Base-by-base conservation (phyloP, 441 rosid species). In the Biscutella laevigata region DNA sequence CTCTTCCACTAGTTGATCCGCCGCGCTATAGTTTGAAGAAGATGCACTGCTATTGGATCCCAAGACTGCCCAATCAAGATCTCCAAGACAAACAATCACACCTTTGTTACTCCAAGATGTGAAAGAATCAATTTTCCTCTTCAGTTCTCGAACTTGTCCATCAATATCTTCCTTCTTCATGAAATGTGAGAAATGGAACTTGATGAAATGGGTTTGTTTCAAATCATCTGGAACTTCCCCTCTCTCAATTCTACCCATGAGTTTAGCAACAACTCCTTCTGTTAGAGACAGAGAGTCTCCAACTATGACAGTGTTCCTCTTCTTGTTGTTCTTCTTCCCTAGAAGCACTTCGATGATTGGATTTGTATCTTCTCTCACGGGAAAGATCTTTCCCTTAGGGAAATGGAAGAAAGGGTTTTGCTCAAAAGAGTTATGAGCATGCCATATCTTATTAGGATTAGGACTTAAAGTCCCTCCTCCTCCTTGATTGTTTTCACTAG, bases 21-120 rank as follows among this genome's bases (percentile, higher is more conserved):
- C 75, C 4, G 86, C 80, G 60, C 55, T 77, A 14, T 81, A 81
- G 24, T 28, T 67, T 0, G 67, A 34, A 12, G 57, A 61, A 24
- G 66, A 28, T 35, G 50, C 10, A 4, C 47, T 32, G 33, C 34
- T 60, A 19, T 63, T 71, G 5, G 72, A 76, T 5, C 59, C 37
- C 64, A 64, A 65, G 0, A 63, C 77, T 1, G 81, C 63, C 95
- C 97, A 89, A 45, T 75, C 79, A 19, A 86, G 71, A 70, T 89
- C 94, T 37, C 97, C 97, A 4, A 81, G 66, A 51, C 82, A 83
- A 47, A 88, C 78, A 59, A 88, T 74, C 48, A 74, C 88, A 53
- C 88, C 88, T 17, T 72, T 72, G 33, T 71, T 77, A 2, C 65
- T 64, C 32, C 66, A 66, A 15, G 75, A 61, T 40, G 68, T 57